These are phyloP conservation scores for Apiotrichum siamense DNA, from an alignment of 1,284 basidiomycete species.

Conservation along the genomic window DNA sequence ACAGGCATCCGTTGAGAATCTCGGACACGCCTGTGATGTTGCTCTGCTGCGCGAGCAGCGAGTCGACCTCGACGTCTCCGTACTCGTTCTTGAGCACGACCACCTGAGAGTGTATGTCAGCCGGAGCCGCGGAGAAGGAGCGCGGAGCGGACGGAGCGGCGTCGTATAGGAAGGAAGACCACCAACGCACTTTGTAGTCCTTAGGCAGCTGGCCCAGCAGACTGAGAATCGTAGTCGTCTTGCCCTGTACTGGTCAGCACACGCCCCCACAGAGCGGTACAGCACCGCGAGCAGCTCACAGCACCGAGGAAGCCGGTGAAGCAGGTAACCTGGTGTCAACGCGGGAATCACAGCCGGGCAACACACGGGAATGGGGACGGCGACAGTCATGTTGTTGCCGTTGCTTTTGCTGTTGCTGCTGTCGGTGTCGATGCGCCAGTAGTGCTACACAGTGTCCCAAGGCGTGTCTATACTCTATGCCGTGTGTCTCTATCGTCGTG, in stretches of 20 bases:
- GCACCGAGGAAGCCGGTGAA: slow-evolving; percentile 66
- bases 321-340: slow-evolving; percentile 56
- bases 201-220: slow-evolving; percentile 69
- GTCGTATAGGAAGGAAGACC: too few relatives aligned
- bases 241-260: slow-evolving; percentile 42
- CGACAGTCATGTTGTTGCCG: background rate
- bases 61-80: slow-evolving; percentile 60
- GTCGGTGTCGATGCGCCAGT: too few relatives aligned
- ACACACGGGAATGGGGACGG: background rate
- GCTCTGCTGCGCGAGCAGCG: slow-evolving; percentile 74
- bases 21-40: slow-evolving; percentile 77
- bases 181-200: slow-evolving; percentile 54
- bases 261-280: too few relatives aligned
- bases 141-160: too few relatives aligned
- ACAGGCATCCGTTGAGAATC: slow-evolving; percentile 90
- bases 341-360: too few relatives aligned
- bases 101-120: slow-evolving; percentile 50
- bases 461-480: too few relatives aligned
- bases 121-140: too few relatives aligned
- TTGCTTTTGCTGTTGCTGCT: background rate
- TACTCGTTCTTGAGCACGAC: slow-evolving; percentile 66
- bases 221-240: slow-evolving; percentile 65
- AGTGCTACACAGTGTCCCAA: too few relatives aligned
- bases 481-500: too few relatives aligned
- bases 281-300: too few relatives aligned